Percentiles rank a stretch among this genome's conserved stretches.
Conservation (phyloP, 495 filamentous ascomycete species). For the Xylaria telfairii region DNA sequence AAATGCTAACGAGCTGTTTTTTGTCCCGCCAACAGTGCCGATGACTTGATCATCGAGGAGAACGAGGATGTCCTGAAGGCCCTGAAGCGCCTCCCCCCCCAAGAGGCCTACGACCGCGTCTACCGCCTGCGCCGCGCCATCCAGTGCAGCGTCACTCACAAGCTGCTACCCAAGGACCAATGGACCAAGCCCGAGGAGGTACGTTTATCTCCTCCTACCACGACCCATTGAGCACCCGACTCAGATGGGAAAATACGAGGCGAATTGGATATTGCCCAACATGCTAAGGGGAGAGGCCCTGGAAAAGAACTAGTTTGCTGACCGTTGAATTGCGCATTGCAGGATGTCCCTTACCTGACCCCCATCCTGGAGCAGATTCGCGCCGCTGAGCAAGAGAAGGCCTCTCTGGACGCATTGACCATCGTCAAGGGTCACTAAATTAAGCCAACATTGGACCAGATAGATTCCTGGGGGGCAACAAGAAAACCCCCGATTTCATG, state of each 20-base stretch:
- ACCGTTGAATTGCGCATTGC: conserved; percentile 35
- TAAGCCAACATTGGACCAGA: background rate
- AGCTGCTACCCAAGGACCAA: conserved; percentile 80
- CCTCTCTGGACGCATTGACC: conserved; percentile 81
- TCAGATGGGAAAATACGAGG: background rate
- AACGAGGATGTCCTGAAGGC: conserved; percentile 82
- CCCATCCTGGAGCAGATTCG: conserved; percentile 84
- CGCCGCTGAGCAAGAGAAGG: conserved; percentile 79
- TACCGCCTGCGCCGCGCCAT: conserved; percentile 94
- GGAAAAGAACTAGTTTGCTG: conserved; percentile 10
- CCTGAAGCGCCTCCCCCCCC: conserved; percentile 85
- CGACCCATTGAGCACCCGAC: background rate
- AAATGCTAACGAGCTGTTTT: conserved; percentile 20
- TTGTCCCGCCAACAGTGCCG: conserved; percentile 63
- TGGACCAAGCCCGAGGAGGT: conserved; percentile 66
- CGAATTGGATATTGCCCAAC: background rate
- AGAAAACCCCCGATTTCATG: background rate
- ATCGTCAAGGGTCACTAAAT: conserved; percentile 61
- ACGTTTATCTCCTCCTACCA: background rate
- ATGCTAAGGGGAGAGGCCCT: background rate
- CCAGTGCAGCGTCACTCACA: conserved; percentile 77
- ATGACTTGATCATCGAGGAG: conserved; percentile 94
- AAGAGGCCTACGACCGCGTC: conserved; percentile 94
- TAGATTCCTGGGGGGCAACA: background rate
- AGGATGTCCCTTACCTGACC: conserved; percentile 81